phyloP scores from a whole-genome alignment of 768 basidiomycete genomes.

The Mycena vulgaris region DNA sequence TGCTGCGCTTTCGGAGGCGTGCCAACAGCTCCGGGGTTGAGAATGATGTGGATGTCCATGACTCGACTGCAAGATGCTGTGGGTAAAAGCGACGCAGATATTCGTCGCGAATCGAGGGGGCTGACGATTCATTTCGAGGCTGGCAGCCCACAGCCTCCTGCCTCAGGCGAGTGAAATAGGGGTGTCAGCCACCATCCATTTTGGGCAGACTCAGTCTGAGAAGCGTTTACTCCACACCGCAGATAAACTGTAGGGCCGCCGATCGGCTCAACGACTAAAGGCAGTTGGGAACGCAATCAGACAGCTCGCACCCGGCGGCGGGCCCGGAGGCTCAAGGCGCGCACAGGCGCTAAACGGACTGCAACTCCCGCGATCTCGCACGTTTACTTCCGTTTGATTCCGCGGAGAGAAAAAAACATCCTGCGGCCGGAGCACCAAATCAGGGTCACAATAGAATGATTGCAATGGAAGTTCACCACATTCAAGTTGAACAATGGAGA shows the following conservation, averaged over 20 bases:
- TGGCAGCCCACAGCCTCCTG: slow-evolving; percentile 3
- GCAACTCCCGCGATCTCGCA: too few species aligned
- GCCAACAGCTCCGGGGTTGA: slow-evolving; percentile 41
- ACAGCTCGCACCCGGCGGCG: slow-evolving; percentile 28
- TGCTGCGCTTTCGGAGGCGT: slow-evolving; percentile 22
- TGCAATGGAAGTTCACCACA: slow-evolving; percentile 35
- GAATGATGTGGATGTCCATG: slow-evolving; percentile 46
- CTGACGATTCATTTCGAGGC: slow-evolving; percentile 5
- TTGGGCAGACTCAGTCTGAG: slow-evolving; percentile 19
- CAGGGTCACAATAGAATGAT: slow-evolving; percentile 33
- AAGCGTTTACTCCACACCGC: slow-evolving; percentile 20
- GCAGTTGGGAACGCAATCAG: slow-evolving; percentile 27
- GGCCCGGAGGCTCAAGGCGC: slow-evolving; percentile 1
- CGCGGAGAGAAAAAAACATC: slow-evolving; percentile 21
- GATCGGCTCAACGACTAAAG: background rate
- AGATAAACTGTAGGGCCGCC: slow-evolving; percentile 22
- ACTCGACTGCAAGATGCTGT: slow-evolving; percentile 13
- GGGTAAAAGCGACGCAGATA: background rate
- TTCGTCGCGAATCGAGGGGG: background rate
- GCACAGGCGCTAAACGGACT: slow-evolving; percentile 11
- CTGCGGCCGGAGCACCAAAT: slow-evolving; percentile 2
- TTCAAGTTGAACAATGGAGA: slow-evolving; percentile 35
- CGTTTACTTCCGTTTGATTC: slow-evolving; percentile 14
- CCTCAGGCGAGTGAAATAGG: slow-evolving; percentile 25
- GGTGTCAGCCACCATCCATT: slow-evolving; percentile 35